Base-by-base conservation (phyloP, 1,284 basidiomycete genomes). In the Coniferiporia weirii region DNA sequence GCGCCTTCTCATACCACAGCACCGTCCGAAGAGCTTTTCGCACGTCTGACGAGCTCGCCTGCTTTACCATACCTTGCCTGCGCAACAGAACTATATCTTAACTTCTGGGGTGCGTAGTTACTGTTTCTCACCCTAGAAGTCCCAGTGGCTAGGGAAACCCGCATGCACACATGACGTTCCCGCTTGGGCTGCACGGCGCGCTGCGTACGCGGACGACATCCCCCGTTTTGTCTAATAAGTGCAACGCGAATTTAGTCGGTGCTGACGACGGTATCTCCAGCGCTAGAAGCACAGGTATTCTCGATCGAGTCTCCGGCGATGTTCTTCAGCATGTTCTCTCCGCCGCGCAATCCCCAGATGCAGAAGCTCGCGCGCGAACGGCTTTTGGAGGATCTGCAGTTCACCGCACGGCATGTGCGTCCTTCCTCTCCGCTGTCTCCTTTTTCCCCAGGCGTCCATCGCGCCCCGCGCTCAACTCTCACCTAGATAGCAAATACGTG, bases 271-370 rank as follows among this genome's bases (percentile, higher is more conserved):
- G 3, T 40, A 12, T 40, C 38, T 12, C 15, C 38, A 40, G 93
- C 89, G 8, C 75, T 85, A 55, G 95, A 98, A 73, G 81, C 91
- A 4, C 89, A 93, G 66, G 79, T 84, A 7, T 98, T 95, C 75
- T 88, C 87, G 2, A 69, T 92, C 52, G 81, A 89, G 61, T 76
- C 83, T 1, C 94, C 93, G 0, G 79, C 81, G 52, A 75, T 87
- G 49, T 95, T 97, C 76, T 95, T 91, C 73, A 90, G 85, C 64
- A 80, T 94, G 62, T 98, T 89, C 71, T 90, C 89, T 60, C 89
- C 92, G 0, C 89, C 90, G 1, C 83, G 87, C 53, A 85, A 80
- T 46, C 83, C 89, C 36, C 73, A 79, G 17, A 76, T 81, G 0
- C 82, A 83, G 65, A 80, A 76, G 64, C 76, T 82, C 2, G 80